A percentile compares a stretch with the other conserved stretches of the same genome.
These are phyloP conservation scores for Marasmius fiardii DNA, from an alignment of 1,284 basidiomycete species.

Conservation along the genomic window DNA sequence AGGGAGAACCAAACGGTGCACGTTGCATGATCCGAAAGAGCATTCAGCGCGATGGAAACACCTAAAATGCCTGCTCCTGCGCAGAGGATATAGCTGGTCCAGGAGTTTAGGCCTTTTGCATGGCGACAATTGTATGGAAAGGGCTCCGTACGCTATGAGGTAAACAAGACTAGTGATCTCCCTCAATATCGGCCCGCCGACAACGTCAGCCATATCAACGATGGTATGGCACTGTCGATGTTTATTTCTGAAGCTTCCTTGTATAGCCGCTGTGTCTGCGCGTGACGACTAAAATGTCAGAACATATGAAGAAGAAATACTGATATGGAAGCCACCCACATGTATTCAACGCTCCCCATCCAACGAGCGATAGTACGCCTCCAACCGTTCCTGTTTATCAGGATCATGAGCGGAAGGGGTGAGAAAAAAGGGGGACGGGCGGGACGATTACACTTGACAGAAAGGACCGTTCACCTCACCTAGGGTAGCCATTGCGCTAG, in stretches of 20 bases:
- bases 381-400: neutral
- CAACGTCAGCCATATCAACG: neutral
- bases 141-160: neutral
- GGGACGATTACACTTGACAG: too few species aligned
- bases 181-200: neutral
- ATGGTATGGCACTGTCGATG: slow-evolving; percentile 2
- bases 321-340: neutral
- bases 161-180: neutral
- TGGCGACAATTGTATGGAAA: too few species aligned
- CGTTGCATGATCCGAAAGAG: neutral
- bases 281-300: neutral
- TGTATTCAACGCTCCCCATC: neutral
- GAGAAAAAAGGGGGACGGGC: too few species aligned
- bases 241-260: neutral
- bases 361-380: neutral
- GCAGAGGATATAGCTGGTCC: neutral
- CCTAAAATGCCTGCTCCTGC: neutral
- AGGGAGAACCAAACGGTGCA: slow-evolving; percentile 4
- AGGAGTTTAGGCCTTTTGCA: neutral
- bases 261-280: neutral
- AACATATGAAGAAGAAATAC: neutral
- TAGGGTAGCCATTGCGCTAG: neutral
- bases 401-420: too few species aligned
- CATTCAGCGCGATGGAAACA: neutral
- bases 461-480: too few species aligned